Evolutionary conservation across 2,329 filamentous ascomycete genomes (phyloP).

Genomic region (Colletotrichum acutatum): DNA sequence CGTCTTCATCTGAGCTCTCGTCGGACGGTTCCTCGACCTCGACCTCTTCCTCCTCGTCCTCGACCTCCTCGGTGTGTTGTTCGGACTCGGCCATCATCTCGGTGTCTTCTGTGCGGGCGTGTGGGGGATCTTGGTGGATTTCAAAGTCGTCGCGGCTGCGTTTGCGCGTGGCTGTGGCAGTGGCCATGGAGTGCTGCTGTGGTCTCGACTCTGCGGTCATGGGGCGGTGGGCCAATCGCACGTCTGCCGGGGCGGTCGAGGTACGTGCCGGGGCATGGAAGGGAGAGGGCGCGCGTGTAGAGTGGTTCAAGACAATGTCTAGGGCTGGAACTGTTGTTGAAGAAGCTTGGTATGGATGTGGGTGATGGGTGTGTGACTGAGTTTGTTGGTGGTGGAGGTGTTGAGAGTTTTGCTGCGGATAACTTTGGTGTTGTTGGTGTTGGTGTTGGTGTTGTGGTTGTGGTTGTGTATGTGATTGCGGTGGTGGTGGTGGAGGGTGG

Average conservation of each 20-base stretch:
- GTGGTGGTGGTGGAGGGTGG: neutral
- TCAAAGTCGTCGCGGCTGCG: constrained; percentile 53
- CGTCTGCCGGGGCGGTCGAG: constrained; percentile 1
- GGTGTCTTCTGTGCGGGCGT: constrained; percentile 56
- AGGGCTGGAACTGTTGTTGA: neutral
- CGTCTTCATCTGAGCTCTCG: constrained; percentile 68
- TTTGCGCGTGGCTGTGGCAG: constrained; percentile 24
- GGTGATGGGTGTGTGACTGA: neutral
- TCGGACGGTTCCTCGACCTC: constrained; percentile 55
- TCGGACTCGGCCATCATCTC: constrained; percentile 60
- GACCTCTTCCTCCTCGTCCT: constrained; percentile 53
- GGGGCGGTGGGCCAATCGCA: constrained; percentile 31
- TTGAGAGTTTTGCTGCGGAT: neutral
- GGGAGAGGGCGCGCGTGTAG: constrained; percentile 6
- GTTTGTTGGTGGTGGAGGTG: neutral
- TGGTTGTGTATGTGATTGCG: neutral
- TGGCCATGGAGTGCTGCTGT: constrained; percentile 23
- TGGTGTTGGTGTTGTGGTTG: neutral
- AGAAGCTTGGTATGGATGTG: neutral
- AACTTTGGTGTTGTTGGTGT: neutral
- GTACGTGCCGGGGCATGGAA: constrained; percentile 23
- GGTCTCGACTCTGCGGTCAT: constrained; percentile 16
- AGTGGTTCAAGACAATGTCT: constrained; percentile 25
- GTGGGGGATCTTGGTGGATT: constrained; percentile 60
- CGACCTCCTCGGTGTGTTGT: constrained; percentile 47